A percentile compares a stretch with the other conserved stretches of the same genome.
Conservation (phyloP, 2,329 filamentous ascomycete genomes). For the Ophiosphaerella herpotricha region DNA sequence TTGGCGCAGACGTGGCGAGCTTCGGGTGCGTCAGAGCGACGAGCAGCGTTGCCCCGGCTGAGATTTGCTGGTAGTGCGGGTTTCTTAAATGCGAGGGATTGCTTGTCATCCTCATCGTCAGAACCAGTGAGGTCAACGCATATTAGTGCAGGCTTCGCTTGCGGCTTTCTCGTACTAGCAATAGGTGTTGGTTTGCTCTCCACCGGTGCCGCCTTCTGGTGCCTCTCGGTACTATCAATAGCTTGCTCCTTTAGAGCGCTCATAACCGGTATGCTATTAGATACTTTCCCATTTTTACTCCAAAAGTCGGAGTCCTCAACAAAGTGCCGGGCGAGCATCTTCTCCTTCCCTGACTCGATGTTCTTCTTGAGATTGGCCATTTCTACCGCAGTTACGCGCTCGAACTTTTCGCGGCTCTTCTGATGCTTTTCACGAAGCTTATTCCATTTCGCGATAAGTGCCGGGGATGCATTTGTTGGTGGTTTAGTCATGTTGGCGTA, state of each 20-base stretch:
- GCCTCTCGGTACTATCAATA: too few species aligned
- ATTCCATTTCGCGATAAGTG: constrained; percentile 2
- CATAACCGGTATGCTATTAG: background rate
- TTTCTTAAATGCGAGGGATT: constrained; percentile 15
- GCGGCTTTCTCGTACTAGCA: background rate
- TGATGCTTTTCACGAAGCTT: constrained; percentile 4
- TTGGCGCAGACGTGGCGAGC: constrained; percentile 2
- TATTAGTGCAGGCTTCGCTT: background rate
- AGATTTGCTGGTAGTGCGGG: constrained; percentile 7
- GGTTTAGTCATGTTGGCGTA: background rate
- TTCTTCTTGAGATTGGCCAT: background rate
- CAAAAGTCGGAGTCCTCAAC: constrained; percentile 13
- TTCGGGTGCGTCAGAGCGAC: background rate
- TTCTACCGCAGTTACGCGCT: background rate
- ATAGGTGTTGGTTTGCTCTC: too few species aligned
- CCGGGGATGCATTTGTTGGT: background rate
- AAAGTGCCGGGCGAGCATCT: constrained; percentile 6
- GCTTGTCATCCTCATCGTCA: too few species aligned
- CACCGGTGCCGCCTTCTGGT: too few species aligned
- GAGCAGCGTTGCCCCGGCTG: background rate
- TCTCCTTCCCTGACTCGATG: background rate
- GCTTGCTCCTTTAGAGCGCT: background rate
- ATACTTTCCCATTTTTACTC: background rate
- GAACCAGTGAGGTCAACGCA: background rate
- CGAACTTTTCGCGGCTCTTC: background rate